Base-by-base conservation (phyloP, 1,284 basidiomycete species). In the Dichomitus squalens region DNA sequence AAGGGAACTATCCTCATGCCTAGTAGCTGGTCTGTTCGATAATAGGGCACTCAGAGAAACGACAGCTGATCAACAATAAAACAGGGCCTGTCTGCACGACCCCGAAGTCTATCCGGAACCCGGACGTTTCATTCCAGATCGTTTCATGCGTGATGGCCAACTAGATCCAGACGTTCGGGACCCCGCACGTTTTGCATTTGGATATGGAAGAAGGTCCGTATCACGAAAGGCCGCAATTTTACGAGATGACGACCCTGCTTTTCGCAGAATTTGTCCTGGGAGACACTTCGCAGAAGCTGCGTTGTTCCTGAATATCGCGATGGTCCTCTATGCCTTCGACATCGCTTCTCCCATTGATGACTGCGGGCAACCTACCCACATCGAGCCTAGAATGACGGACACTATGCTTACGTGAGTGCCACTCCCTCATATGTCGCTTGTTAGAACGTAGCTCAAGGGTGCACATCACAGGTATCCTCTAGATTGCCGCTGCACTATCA, bases 311-410 rank as follows among this genome's bases (percentile, higher is more conserved):
- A 75, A 75, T 60, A 66, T 79, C 21, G 69, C 76, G 0, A 69
- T 74, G 1, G 68, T 80, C 6, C 66, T 76, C 0, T 78, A 76
- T 75, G 74, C 69, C 0, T 78, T 78, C 59, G 66, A 76, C 48
- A 74, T 77, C 47, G 55, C 64, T n/a, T 74, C 72, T 12, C 66
- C 67, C 2, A 29, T 71, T 14, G 70, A 72, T 16, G 34, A 49
- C 16, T 40, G 56, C 14, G 64, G 60, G 3, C 18, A 51, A 9
- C 14, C 43, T 11, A 56, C 52, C 9, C n/a, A 2, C 35, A 52
- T 56, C 14, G 49, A 46, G 14, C 43, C 40, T 18, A 25, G 18
- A 7, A 41, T 52, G 43, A 35, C 41, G 2, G 29, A 51, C 29
- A 21, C 18, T 14, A 43, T 33, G 23, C 16, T 43, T 14, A 8